Evolutionary conservation across 305 asterid genomes (phyloP), one percentile per base, ranked within the genome.

Genomic region (Fraxinus albicans): DNA sequence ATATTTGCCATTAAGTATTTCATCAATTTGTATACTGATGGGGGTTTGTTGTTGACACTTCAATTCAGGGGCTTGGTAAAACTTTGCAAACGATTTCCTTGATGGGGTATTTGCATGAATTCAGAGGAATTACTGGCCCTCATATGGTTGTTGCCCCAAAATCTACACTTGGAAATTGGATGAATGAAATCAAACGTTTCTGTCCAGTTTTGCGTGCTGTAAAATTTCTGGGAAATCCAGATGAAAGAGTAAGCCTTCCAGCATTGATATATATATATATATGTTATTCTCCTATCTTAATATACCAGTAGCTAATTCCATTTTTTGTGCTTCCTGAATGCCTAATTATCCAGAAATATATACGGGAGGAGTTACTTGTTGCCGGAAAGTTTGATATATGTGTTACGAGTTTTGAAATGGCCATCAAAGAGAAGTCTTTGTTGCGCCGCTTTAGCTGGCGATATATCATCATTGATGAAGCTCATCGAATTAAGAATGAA

Each of bases 141-240:
- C 99, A 97, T 87, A 97, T 97, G 99, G 99, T 97, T 83, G 99
- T 95, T 86, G 96, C 99, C 72, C 99, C 99, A 8, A 97, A 97
- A 88, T 97, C 99, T 80, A 97, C 99, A 31, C 99, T 97, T 63
- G 99, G 99, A 15, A 95, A 97, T 84, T 97, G 99, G 99, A 97
- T 97, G 99, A 97, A 97, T 85, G 99, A 97, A 89, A 95, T 97
- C 85, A 95, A 91, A 83, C 95, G 98, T 83, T 97, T 97, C 88
- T 97, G 99, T 82, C 99, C 99, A 21, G 76, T 89, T 76, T 77
- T 97, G 80, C 98, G 99, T 33, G 97, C 99, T 88, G 94, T 97
- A 29, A 97, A 97, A 86, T 95, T 97, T 86, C 98, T 97, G 75
- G 99, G 99, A 74, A 97, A 97, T 87, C 99, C 98, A 8, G 99